These are phyloP conservation scores for Arachnopeziza araneosa DNA, from an alignment of 2,329 filamentous ascomycete genomes.

Conservation along the genomic window DNA sequence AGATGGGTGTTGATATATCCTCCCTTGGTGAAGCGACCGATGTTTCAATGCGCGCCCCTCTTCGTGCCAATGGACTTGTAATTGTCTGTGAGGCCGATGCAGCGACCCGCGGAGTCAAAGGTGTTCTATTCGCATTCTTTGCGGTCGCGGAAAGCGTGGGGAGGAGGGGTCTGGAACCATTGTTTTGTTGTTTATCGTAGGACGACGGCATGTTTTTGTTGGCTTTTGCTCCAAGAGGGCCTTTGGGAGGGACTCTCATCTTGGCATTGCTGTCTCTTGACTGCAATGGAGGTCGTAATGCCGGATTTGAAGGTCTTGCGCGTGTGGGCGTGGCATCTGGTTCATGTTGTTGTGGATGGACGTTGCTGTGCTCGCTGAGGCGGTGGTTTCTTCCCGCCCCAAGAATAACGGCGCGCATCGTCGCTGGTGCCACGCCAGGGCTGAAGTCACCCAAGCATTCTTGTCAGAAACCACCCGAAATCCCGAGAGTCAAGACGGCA, in stretches of 20 bases:
- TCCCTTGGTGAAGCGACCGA: constrained; percentile 33
- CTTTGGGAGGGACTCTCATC: constrained; percentile 36
- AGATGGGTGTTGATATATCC: constrained; percentile 46
- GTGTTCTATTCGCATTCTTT: constrained; percentile 46
- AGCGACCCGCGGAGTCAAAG: constrained; percentile 54
- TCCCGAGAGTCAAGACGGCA: too few relatives aligned
- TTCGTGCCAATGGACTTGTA: constrained; percentile 35
- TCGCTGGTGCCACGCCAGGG: not conserved
- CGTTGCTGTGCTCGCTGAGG: not conserved
- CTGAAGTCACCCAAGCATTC: too few relatives aligned
- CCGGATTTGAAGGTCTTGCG: not conserved
- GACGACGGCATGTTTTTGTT: constrained; percentile 40
- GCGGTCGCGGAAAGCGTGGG: constrained; percentile 62
- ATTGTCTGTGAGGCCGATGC: constrained; percentile 27
- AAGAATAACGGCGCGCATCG: not conserved
- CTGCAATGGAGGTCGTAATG: constrained; percentile 21
- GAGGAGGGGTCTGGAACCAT: constrained; percentile 51
- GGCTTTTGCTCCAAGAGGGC: constrained; percentile 20
- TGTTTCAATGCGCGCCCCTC: constrained; percentile 42
- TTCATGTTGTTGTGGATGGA: not conserved
- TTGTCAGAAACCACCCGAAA: too few relatives aligned
- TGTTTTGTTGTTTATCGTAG: constrained; percentile 42
- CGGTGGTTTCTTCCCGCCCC: not conserved
- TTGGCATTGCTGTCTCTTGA: constrained; percentile 38
- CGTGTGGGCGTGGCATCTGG: not conserved